Conservation (phyloP, 495 filamentous ascomycete genomes). For the Articulospora tetracladia region DNA sequence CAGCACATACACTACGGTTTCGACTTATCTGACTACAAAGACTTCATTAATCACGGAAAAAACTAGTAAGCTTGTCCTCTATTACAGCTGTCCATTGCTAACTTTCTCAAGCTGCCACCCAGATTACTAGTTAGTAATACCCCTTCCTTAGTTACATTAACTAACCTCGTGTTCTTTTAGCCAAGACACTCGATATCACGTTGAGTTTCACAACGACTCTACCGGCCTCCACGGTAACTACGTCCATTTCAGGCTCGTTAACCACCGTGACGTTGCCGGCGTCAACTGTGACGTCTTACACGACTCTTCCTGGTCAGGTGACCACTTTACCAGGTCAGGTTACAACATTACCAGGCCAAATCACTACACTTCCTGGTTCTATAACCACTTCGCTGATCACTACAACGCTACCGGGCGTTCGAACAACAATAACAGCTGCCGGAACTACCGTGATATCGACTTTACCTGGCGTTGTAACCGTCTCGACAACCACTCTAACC, state of each 20-base stretch:
- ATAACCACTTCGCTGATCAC: not conserved
- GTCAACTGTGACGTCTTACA: slow-evolving; percentile 8
- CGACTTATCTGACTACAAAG: slow-evolving; percentile 8
- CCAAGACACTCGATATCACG: slow-evolving; percentile 7
- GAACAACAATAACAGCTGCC: not conserved
- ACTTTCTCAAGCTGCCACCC: slow-evolving; percentile 10
- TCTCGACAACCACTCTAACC: not conserved
- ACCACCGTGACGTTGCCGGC: slow-evolving; percentile 10
- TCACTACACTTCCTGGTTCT: not conserved
- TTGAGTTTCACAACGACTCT: slow-evolving; percentile 26
- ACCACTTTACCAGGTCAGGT: slow-evolving; percentile 4
- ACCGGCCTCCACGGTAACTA: slow-evolving; percentile 21
- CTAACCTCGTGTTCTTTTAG: not conserved
- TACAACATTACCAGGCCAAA: not conserved
- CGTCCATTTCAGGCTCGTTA: slow-evolving; percentile 3
- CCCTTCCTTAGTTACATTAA: not conserved
- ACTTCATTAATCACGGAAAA: not conserved
- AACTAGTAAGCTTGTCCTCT: slow-evolving; percentile 4
- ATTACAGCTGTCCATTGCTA: not conserved
- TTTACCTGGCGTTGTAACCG: not conserved
- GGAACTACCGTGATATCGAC: not conserved
- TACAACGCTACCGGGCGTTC: not conserved
- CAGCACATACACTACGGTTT: slow-evolving; percentile 27
- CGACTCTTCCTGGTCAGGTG: not conserved
- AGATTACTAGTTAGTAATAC: not conserved